phyloP scores from a whole-genome alignment of 345 rosid species.

The sweet orange (Citrus sinensis) region DNA sequence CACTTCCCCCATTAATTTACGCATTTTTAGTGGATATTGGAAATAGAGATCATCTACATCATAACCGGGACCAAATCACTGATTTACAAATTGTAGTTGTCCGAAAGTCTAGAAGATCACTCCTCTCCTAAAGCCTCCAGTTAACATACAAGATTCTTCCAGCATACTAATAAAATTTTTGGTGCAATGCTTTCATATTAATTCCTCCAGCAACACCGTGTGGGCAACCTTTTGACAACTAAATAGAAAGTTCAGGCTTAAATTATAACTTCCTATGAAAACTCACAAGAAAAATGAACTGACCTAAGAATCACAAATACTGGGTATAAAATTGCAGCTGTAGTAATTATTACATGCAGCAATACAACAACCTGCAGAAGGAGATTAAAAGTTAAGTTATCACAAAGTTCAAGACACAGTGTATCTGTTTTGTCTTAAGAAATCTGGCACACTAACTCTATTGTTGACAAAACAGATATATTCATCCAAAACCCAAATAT shows the following conservation, averaged over 20 bases:
- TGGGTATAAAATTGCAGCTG: constrained; percentile 69
- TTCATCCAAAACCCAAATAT: not conserved
- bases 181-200: not conserved
- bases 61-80: not conserved
- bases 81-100: not conserved
- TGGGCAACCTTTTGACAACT: not conserved
- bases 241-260: not conserved
- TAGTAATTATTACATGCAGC: constrained; percentile 68
- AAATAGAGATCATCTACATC: not conserved
- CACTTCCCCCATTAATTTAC: not conserved
- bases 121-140: not conserved
- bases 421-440: not conserved
- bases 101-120: not conserved
- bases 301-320: constrained; percentile 83
- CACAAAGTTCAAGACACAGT: not conserved
- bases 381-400: constrained; percentile 16
- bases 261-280: not conserved
- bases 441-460: not conserved
- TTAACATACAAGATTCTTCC: not conserved
- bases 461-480: not conserved
- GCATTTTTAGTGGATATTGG: not conserved
- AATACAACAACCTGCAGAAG: constrained; percentile 54
- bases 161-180: not conserved
- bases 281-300: constrained; percentile 11
- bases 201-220: not conserved